Evolutionary conservation across 2,329 filamentous ascomycete genomes (phyloP), one percentile per base, ranked within the genome.

Genomic region (Nemania diffusa): DNA sequence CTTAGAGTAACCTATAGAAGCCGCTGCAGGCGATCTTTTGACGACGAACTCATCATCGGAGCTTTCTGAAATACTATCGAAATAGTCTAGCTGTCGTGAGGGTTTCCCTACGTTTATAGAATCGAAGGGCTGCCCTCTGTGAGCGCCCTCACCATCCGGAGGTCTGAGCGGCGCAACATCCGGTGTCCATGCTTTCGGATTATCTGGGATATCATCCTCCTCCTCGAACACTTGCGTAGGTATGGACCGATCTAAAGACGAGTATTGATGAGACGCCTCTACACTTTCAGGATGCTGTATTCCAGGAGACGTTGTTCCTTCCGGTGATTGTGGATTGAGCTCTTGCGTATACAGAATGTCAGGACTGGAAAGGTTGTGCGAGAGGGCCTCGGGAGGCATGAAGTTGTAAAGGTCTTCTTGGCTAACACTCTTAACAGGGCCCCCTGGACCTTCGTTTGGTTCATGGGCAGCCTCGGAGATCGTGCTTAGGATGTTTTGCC

Each of bases 11-110:
- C 50, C 20, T 3, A 59, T 9, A 34, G 11, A 34, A 1, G n/a
- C 44, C 8, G 27, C 20, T n/a, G 22, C 7, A 8, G 15, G 20
- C 9, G 11, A 52, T 42, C 57, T 56, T 9, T 56, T 32, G 17
- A 67, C 56, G 20, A 58, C 8, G 20, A 61, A 55, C 6, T 65
- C 57, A 20, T 42, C 65, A 56, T 65, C 62, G 26, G 57, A 65
- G n/a, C 53, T 37, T 42, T 68, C 62, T 5, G 61, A 50, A 6
- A 62, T 27, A 32, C 51, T 55, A 52, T 68, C 57, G 42, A 68
- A 55, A 37, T 57, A 55, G 40, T 42, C 57, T 15, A 20, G 44
- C 2, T 50, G 51, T 17, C 1, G 29, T 3, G 17, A 32, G 9
- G 52, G n/a, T 24, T 55, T 11, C 11, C 50, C n/a, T 51, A 27